Percentiles rank a stretch among this genome's conserved stretches.
These are phyloP conservation scores for Colletotrichum brevisporum DNA, from an alignment of 2,329 filamentous ascomycete genomes.

Conservation along the genomic window DNA sequence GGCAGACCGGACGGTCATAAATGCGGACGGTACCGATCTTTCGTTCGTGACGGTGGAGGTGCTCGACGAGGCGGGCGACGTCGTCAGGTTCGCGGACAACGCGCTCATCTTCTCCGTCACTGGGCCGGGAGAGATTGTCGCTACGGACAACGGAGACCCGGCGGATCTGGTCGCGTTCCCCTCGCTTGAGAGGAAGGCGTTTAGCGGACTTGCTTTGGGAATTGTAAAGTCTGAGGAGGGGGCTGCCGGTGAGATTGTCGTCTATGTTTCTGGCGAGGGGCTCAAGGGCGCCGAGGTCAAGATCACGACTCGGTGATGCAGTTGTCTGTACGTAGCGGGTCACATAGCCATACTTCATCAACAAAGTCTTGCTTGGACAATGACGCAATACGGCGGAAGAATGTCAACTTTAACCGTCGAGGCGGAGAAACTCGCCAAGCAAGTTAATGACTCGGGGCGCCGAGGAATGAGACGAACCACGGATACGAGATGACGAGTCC, in stretches of 20 bases:
- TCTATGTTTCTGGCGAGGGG: constrained; percentile 15
- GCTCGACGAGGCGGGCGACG: constrained; percentile 57
- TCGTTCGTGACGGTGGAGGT: constrained; percentile 62
- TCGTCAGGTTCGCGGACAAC: constrained; percentile 59
- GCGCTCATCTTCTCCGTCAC: constrained; percentile 59
- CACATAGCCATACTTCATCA: not conserved
- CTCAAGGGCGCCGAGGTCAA: constrained; percentile 15
- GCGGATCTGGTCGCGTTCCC: constrained; percentile 60
- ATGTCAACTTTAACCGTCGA: too few relatives aligned
- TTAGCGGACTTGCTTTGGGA: constrained; percentile 56
- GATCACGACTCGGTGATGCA: not conserved
- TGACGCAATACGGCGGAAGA: too few relatives aligned
- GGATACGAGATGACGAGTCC: too few relatives aligned
- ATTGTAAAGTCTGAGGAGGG: constrained; percentile 51
- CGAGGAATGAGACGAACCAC: not conserved
- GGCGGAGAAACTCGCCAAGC: too few relatives aligned
- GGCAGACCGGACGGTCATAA: constrained; percentile 56
- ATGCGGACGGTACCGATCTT: constrained; percentile 60
- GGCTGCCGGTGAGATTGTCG: constrained; percentile 14
- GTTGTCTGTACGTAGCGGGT: not conserved
- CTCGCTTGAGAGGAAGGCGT: constrained; percentile 55
- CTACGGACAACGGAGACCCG: constrained; percentile 67
- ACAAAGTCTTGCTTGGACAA: too few relatives aligned
- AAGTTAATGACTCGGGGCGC: not conserved
- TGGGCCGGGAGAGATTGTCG: constrained; percentile 60